These are phyloP conservation scores for Colletotrichum destructivum DNA, from an alignment of 2,329 filamentous ascomycete species.

Conservation along the genomic window DNA sequence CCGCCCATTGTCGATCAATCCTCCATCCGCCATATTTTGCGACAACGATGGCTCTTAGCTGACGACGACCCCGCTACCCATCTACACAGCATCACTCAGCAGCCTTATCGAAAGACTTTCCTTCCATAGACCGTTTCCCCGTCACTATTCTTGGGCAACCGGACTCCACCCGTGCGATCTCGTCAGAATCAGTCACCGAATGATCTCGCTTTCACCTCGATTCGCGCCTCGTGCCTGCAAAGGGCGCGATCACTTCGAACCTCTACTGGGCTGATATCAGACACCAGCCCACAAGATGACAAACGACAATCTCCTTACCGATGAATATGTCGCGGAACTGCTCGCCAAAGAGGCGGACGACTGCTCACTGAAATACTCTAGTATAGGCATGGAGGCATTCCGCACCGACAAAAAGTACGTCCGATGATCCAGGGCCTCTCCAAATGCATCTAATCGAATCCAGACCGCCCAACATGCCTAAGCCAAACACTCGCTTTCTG, in stretches of 20 bases:
- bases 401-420: constrained; percentile 63
- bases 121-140: not conserved
- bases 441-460: constrained; percentile 26
- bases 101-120: not conserved
- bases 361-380: constrained; percentile 80
- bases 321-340: constrained; percentile 86
- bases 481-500: constrained; percentile 92
- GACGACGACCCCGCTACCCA: constrained; percentile 15
- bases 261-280: not conserved
- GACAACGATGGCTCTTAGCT: constrained; percentile 14
- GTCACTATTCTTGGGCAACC: not conserved
- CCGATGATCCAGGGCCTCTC: constrained; percentile 4
- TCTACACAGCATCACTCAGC: not conserved
- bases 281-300: constrained; percentile 50
- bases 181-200: not conserved
- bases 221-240: constrained; percentile 4
- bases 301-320: constrained; percentile 71
- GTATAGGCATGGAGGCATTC: constrained; percentile 81
- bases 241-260: not conserved
- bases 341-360: constrained; percentile 85
- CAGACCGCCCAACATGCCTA: constrained; percentile 79
- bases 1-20: constrained; percentile 21
- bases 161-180: not conserved
- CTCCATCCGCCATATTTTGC: constrained; percentile 23
- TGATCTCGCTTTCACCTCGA: constrained; percentile 1